Evolutionary conservation across 2,329 filamentous ascomycete species (phyloP).

Genomic region (Plenodomus lindquistii): DNA sequence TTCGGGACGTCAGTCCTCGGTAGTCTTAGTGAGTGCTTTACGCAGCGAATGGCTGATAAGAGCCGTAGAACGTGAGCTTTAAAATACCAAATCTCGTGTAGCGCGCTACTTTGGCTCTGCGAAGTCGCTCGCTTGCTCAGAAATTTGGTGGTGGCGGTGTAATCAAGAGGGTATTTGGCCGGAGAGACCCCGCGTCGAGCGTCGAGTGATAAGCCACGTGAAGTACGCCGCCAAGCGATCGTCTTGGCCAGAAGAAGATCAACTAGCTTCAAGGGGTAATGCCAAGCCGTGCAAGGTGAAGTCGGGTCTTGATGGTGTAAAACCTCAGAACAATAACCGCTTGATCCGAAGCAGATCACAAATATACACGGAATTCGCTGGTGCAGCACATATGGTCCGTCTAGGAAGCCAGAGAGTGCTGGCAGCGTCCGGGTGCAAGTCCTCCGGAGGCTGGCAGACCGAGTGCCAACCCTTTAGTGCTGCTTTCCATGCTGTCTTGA

Average conservation of each 20-base stretch:
- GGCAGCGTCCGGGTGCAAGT: slow-evolving; percentile 12
- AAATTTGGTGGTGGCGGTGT: background rate
- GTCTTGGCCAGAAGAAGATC: slow-evolving; percentile 18
- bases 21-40: slow-evolving; percentile 9
- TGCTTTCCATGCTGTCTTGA: slow-evolving; percentile 26
- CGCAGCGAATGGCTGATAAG: slow-evolving; percentile 25
- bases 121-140: background rate
- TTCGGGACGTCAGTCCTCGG: slow-evolving; percentile 19
- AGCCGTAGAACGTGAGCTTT: slow-evolving; percentile 23
- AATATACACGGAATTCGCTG: too few relatives aligned
- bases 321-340: background rate
- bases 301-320: slow-evolving; percentile 5
- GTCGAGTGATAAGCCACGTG: slow-evolving; percentile 6
- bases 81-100: background rate
- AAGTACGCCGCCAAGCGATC: slow-evolving; percentile 13
- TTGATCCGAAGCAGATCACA: background rate
- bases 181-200: background rate
- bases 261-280: slow-evolving; percentile 23
- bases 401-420: background rate
- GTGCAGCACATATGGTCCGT: too few relatives aligned
- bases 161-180: background rate
- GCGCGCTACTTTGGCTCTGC: background rate
- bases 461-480: slow-evolving; percentile 45
- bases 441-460: slow-evolving; percentile 22
- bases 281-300: slow-evolving; percentile 23